A percentile compares a stretch with the other conserved stretches of the same genome.
Conservation (phyloP, 495 filamentous ascomycete species). For the Pyrenopolyporus hunteri region DNA sequence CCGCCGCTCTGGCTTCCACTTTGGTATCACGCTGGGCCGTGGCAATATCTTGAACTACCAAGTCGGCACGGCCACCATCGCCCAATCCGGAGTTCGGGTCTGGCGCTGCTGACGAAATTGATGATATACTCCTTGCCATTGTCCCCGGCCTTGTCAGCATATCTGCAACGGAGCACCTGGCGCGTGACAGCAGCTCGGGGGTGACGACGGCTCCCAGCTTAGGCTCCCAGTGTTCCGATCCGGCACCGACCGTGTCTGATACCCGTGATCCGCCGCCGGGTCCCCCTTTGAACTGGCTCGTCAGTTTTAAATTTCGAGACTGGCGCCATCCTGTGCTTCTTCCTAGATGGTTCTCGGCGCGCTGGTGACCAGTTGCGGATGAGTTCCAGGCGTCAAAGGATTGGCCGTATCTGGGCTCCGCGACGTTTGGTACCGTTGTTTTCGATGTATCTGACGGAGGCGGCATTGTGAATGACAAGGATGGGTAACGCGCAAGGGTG, state of each 20-base stretch:
- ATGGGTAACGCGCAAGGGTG: slow-evolving; percentile 8
- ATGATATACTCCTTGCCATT: slow-evolving; percentile 40
- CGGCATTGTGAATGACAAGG: slow-evolving; percentile 29
- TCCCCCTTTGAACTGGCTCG: slow-evolving; percentile 66
- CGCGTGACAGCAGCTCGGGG: slow-evolving; percentile 50
- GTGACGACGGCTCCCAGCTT: slow-evolving; percentile 52
- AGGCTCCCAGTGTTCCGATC: slow-evolving; percentile 54
- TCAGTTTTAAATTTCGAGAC: slow-evolving; percentile 68
- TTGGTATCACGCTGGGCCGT: slow-evolving; percentile 43
- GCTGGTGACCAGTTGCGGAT: slow-evolving; percentile 80
- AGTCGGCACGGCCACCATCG: neutral
- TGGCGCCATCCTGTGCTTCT: slow-evolving; percentile 73
- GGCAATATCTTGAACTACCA: slow-evolving; percentile 42
- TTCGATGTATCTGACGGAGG: slow-evolving; percentile 35
- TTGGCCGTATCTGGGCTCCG: slow-evolving; percentile 53
- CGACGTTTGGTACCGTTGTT: slow-evolving; percentile 47
- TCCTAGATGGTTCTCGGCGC: slow-evolving; percentile 64
- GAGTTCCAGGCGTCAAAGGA: slow-evolving; percentile 84
- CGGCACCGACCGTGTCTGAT: slow-evolving; percentile 64
- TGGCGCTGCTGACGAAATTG: neutral
- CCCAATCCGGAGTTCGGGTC: neutral
- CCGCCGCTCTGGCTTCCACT: slow-evolving; percentile 42
- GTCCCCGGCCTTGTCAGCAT: slow-evolving; percentile 55
- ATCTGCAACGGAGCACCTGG: slow-evolving; percentile 52
- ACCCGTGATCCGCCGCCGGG: slow-evolving; percentile 57